A percentile compares a stretch with the other conserved stretches of the same genome.
Evolutionary conservation across 495 filamentous ascomycete genomes (phyloP).

Genomic region (Penicillium atrosanguineum): DNA sequence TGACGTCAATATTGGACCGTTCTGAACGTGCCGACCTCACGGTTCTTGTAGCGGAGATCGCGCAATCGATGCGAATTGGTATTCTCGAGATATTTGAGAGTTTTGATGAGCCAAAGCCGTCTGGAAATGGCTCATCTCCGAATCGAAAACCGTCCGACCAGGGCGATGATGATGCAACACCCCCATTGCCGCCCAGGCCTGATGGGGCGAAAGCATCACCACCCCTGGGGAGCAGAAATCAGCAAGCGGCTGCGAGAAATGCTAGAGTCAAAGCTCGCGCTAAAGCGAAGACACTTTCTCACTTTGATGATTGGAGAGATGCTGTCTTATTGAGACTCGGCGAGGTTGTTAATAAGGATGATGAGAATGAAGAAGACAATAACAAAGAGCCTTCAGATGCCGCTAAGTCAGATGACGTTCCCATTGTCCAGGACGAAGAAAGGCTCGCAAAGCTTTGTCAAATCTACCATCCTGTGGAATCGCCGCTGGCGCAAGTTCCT

Average conservation of each 20-base stretch:
- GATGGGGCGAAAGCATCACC: slow-evolving; percentile 1
- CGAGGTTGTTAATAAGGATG: slow-evolving; percentile 60
- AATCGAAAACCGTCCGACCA: slow-evolving; percentile 4
- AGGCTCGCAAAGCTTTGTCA: slow-evolving; percentile 35
- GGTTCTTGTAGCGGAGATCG: slow-evolving; percentile 42
- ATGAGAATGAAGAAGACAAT: slow-evolving; percentile 31
- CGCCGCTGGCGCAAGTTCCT: slow-evolving; percentile 38
- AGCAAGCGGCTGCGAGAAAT: slow-evolving; percentile 2
- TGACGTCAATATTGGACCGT: slow-evolving; percentile 50
- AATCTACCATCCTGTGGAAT: slow-evolving; percentile 47
- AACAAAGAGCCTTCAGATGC: slow-evolving; percentile 7
- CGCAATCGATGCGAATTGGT: slow-evolving; percentile 43
- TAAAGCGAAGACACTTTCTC: slow-evolving; percentile 43
- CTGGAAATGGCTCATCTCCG: slow-evolving; percentile 5
- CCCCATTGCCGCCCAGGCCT: slow-evolving; percentile 14
- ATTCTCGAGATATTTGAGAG: slow-evolving; percentile 42
- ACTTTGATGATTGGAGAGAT: slow-evolving; percentile 66
- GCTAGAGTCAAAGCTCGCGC: slow-evolving; percentile 15
- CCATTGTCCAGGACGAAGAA: slow-evolving; percentile 24
- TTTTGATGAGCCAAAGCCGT: slow-evolving; percentile 1
- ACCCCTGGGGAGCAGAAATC: background rate
- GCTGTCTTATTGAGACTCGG: slow-evolving; percentile 60
- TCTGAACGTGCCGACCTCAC: slow-evolving; percentile 50
- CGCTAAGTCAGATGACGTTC: slow-evolving; percentile 17
- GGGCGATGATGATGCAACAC: slow-evolving; percentile 11